Conservation (phyloP, 768 basidiomycete genomes). For the Pluteus cervinus region DNA sequence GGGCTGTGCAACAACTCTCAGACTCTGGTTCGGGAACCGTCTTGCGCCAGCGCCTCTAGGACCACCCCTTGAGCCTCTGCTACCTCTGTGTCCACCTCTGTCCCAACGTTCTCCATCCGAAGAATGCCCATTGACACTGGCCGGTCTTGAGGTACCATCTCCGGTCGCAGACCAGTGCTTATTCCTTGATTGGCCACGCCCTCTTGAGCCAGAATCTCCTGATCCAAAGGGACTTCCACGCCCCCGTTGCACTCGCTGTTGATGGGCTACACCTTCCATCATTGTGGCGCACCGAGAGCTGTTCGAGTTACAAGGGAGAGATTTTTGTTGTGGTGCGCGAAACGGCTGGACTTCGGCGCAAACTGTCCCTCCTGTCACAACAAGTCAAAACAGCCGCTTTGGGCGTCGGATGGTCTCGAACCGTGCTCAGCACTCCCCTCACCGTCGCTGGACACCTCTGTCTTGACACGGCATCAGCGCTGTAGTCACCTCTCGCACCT, state of each 20-base stretch:
- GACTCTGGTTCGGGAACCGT: too few species aligned
- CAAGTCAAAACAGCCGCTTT: too few species aligned
- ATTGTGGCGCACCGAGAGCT: not conserved
- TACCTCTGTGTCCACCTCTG: slow-evolving; percentile 50
- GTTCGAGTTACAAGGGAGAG: too few species aligned
- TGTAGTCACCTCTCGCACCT: slow-evolving; percentile 4
- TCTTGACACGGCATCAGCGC: not conserved
- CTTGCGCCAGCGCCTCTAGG: not conserved
- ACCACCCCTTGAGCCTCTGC: slow-evolving; percentile 32
- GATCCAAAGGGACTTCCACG: slow-evolving; percentile 2
- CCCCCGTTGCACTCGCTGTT: slow-evolving; percentile 2
- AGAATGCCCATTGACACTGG: slow-evolving; percentile 27
- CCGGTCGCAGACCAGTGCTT: slow-evolving; percentile 56
- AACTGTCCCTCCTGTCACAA: too few species aligned
- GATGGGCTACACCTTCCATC: slow-evolving; percentile 10
- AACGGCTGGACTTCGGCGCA: too few species aligned
- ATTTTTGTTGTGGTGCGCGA: too few species aligned
- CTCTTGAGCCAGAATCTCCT: slow-evolving; percentile 10
- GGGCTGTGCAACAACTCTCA: slow-evolving; percentile 23
- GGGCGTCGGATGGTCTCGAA: too few species aligned
- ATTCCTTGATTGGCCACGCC: slow-evolving; percentile 41
- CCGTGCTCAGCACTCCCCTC: too few species aligned
- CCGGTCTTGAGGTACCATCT: slow-evolving; percentile 25
- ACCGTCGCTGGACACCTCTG: too few species aligned
- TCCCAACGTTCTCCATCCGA: slow-evolving; percentile 62